Percentiles rank a stretch among this genome's conserved stretches.
phyloP scores from a whole-genome alignment of 768 basidiomycete species.

The Cystofilobasidium ferigula region DNA sequence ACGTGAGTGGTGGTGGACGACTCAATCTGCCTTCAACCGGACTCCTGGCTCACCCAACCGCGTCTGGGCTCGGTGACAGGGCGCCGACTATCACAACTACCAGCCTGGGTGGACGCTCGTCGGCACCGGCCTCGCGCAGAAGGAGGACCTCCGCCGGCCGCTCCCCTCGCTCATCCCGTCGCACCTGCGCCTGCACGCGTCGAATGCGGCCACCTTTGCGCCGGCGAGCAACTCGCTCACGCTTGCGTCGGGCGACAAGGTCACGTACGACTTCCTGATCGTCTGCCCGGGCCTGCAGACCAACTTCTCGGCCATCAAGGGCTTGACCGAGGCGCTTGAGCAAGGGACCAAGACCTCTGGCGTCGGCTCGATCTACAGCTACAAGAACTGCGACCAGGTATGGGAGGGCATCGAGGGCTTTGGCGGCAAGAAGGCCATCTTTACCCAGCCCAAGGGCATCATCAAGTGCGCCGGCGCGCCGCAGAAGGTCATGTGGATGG shows the following conservation, averaged over 20 bases:
- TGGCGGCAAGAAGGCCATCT: slow-evolving; percentile 70
- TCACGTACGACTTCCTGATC: slow-evolving; percentile 74
- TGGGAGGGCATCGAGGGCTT: slow-evolving; percentile 63
- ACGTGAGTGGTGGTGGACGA: slow-evolving; percentile 39
- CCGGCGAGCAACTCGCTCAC: slow-evolving; percentile 56
- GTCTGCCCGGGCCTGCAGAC: slow-evolving; percentile 80
- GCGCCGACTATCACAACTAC: slow-evolving; percentile 26
- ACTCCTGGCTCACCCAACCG: too few species aligned
- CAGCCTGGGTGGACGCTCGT: slow-evolving; percentile 95
- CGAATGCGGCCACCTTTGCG: slow-evolving; percentile 61
- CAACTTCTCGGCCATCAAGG: slow-evolving; percentile 51
- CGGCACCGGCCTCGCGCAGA: slow-evolving; percentile 69
- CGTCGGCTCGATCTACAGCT: slow-evolving; percentile 86
- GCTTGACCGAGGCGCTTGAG: slow-evolving; percentile 59
- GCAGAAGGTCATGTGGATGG: slow-evolving; percentile 93
- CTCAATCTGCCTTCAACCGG: not conserved
- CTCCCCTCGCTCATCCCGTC: slow-evolving; percentile 61
- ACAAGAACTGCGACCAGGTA: slow-evolving; percentile 76
- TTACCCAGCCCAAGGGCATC: slow-evolving; percentile 72
- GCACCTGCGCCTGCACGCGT: slow-evolving; percentile 53
- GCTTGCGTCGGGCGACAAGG: slow-evolving; percentile 17
- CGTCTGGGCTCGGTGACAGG: too few species aligned
- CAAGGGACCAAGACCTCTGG: slow-evolving; percentile 55
- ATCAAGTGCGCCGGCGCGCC: slow-evolving; percentile 85
- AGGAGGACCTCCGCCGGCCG: slow-evolving; percentile 51